A percentile compares a stretch with the other conserved stretches of the same genome.
These are phyloP conservation scores for Malassezia sympodialis DNA, from an alignment of 1,284 basidiomycete species.

Conservation along the genomic window DNA sequence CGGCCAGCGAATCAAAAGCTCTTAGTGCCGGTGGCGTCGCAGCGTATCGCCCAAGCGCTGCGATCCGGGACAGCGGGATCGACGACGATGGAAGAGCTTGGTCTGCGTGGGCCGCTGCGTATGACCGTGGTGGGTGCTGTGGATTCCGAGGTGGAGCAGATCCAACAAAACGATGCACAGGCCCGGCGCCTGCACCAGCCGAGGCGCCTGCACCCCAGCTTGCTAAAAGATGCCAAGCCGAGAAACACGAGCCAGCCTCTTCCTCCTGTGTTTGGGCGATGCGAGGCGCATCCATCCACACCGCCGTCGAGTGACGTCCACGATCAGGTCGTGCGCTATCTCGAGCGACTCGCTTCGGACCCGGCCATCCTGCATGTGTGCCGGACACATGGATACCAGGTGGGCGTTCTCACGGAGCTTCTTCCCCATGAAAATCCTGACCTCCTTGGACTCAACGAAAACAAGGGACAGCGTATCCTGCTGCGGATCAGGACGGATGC, in stretches of 20 bases:
- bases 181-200: slow-evolving; percentile 24
- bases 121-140: slow-evolving; percentile 8
- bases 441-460: slow-evolving; percentile 38
- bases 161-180: slow-evolving; percentile 8
- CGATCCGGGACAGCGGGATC: not conserved
- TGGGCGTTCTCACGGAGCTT: slow-evolving; percentile 35
- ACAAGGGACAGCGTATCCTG: slow-evolving; percentile 31
- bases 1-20: slow-evolving; percentile 8
- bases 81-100: not conserved
- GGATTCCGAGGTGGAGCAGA: not conserved
- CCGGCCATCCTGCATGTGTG: slow-evolving; percentile 38
- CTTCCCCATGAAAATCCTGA: slow-evolving; percentile 37
- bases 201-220: slow-evolving; percentile 32
- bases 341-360: slow-evolving; percentile 27
- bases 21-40: slow-evolving; percentile 1
- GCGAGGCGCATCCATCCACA: slow-evolving; percentile 25
- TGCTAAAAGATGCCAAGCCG: slow-evolving; percentile 25
- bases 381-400: slow-evolving; percentile 23
- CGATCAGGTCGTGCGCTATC: slow-evolving; percentile 20
- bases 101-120: not conserved
- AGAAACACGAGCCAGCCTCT: slow-evolving; percentile 15
- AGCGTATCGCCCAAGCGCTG: not conserved
- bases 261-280: slow-evolving; percentile 22
- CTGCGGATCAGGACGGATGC: slow-evolving; percentile 38
- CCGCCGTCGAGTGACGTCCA: slow-evolving; percentile 16